Evolutionary conservation across 2,329 filamentous ascomycete genomes (phyloP).

Genomic region (Blastomyces silverae): DNA sequence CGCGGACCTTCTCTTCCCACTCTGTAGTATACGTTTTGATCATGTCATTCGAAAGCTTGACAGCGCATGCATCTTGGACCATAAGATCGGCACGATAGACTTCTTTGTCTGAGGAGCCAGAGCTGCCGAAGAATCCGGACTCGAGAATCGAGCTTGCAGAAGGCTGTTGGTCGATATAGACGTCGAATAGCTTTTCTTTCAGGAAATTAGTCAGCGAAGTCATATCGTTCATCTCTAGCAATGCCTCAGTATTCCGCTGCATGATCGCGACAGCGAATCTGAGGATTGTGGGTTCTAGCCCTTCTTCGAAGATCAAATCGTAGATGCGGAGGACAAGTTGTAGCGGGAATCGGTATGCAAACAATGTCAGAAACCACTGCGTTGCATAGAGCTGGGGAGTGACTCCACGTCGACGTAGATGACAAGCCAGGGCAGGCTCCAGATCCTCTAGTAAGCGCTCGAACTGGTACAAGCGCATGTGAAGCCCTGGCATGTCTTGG

Average conservation of each 20-base stretch:
- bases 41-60: slow-evolving; percentile 76
- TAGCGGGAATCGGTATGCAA: slow-evolving; percentile 93
- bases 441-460: slow-evolving; percentile 88
- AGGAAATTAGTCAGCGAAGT: slow-evolving; percentile 77
- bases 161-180: slow-evolving; percentile 90
- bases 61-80: slow-evolving; percentile 82
- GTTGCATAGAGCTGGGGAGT: slow-evolving; percentile 91
- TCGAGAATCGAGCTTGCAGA: slow-evolving; percentile 90
- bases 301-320: slow-evolving; percentile 88
- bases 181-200: slow-evolving; percentile 90
- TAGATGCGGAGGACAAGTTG: slow-evolving; percentile 96
- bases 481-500: slow-evolving; percentile 91
- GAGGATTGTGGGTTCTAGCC: slow-evolving; percentile 77
- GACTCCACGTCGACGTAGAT: slow-evolving; percentile 80
- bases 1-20: slow-evolving; percentile 85
- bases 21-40: slow-evolving; percentile 74
- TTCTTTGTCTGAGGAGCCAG: slow-evolving; percentile 83
- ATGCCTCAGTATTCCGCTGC: slow-evolving; percentile 77
- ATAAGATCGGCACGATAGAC: slow-evolving; percentile 91
- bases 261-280: slow-evolving; percentile 94
- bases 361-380: slow-evolving; percentile 98
- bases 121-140: slow-evolving; percentile 94
- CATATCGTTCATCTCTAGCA: slow-evolving; percentile 89
- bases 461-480: slow-evolving; percentile 90
- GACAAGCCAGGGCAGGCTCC: slow-evolving; percentile 90